Evolutionary conservation across 2,329 filamentous ascomycete genomes (phyloP), one percentile per base, ranked within the genome.

Genomic region (Aurifilum marmelostoma): DNA sequence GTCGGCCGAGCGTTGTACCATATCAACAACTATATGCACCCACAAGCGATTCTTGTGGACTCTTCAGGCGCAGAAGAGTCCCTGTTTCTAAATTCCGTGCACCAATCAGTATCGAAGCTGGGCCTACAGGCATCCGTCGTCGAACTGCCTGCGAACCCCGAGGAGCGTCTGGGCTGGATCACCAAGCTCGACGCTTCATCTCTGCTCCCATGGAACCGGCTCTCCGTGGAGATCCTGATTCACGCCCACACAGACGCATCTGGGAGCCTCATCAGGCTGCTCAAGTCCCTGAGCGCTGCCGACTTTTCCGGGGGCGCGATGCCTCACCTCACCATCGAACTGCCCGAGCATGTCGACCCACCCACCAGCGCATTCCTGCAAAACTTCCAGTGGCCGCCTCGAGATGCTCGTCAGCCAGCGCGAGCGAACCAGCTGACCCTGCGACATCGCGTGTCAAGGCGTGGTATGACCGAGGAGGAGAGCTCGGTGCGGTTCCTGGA

Each of bases 241-340:
- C 92, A 97, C 69, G 93, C 92, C 1, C 86, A 89, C 8, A 81
- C 88, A 3, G 84, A 85, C 11, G 89, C 91, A 27, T 90, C 92
- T 2, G 94, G 92, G 14, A 91, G 90, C 64, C 78, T 97, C 39
- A 87, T 93, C 64, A 86, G 93, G 67, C 84, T 97, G 41, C 85
- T 99, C 4, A 86, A 87, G 70, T 97, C 94, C 5, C 84, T 99
- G 34, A 83, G 87, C 71, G 81, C 83, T 9, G 93, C 92, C 6
- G 93, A 97, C 76, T 95, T 94, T 76, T 85, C 88, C 61, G 90
- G 91, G 0, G 83, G 91, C 56, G 82, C 85, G 1, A 81, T 87
- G 1, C 94, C 94, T 3, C 89, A 91, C 71, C 82, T 99, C 61
- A 97, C 92, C 2, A 89, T 98, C 63, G 94, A 98, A 76, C 83